Evolutionary conservation across 257 asterid genomes (phyloP).

Genomic region (Petrea volubilis): DNA sequence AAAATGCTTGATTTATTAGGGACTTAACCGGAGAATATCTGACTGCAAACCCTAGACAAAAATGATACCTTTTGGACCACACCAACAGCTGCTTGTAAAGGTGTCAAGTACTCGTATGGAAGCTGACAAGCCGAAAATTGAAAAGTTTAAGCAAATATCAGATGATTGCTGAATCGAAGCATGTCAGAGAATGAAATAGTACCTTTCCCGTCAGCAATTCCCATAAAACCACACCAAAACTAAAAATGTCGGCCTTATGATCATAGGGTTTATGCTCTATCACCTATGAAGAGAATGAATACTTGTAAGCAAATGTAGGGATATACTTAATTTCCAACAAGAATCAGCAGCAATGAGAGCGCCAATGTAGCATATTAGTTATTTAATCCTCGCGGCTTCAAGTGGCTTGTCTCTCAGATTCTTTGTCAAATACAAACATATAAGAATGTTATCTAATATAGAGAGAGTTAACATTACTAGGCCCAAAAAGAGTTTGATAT

Average conservation of each 20-base stretch:
- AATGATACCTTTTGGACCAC: constrained; percentile 74
- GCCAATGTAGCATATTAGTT: neutral
- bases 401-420: neutral
- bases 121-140: constrained; percentile 42
- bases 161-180: neutral
- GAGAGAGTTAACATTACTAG: neutral
- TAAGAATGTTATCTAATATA: too few species aligned
- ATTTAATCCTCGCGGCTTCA: neutral
- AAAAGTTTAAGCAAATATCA: neutral
- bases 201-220: constrained; percentile 84
- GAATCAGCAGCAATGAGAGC: neutral
- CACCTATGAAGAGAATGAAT: constrained; percentile 49
- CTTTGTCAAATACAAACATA: neutral
- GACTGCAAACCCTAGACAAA: neutral
- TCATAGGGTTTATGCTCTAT: constrained; percentile 79
- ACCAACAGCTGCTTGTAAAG: constrained; percentile 85
- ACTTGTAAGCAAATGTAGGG: constrained; percentile 21
- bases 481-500: too few species aligned
- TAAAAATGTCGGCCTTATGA: constrained; percentile 79
- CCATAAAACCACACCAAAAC: constrained; percentile 81
- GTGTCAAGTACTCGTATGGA: constrained; percentile 75
- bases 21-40: neutral
- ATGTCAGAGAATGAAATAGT: neutral
- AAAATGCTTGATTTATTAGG: neutral
- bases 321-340: neutral